Percentiles rank a stretch among this genome's conserved stretches.
Evolutionary conservation across 805 yeast genomes (phyloP).

Genomic region (Metschnikowia kofuensis): DNA sequence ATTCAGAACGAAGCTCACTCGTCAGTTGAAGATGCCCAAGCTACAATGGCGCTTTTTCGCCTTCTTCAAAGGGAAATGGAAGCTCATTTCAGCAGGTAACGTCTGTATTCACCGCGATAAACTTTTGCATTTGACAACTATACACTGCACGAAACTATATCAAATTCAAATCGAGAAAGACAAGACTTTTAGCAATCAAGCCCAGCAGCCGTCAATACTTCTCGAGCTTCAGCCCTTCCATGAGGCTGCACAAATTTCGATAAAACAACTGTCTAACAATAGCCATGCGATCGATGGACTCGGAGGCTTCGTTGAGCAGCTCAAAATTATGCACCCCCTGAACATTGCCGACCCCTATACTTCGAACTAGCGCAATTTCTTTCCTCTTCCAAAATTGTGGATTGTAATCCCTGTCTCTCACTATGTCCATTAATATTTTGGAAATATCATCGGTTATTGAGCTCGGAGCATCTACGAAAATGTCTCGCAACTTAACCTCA

Average conservation of each 20-base stretch:
- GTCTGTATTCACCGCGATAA: background rate
- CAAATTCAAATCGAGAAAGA: too few species aligned
- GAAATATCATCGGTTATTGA: constrained; percentile 28
- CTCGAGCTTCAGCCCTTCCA: constrained; percentile 36
- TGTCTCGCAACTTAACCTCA: constrained; percentile 24
- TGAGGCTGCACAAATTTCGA: constrained; percentile 34
- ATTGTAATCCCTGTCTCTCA: constrained; percentile 15
- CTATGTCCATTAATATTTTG: constrained; percentile 22
- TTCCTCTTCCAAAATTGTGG: background rate
- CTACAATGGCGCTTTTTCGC: constrained; percentile 79
- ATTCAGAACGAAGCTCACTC: constrained; percentile 80
- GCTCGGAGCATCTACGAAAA: constrained; percentile 25
- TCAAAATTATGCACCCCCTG: background rate
- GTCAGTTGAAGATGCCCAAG: constrained; percentile 87
- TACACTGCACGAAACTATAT: too few species aligned
- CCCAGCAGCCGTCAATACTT: constrained; percentile 12
- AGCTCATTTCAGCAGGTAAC: constrained; percentile 14
- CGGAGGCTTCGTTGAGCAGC: background rate
- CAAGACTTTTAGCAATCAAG: background rate
- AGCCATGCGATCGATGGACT: constrained; percentile 5
- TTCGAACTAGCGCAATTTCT: background rate
- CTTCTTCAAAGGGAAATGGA: constrained; percentile 63
- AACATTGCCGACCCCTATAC: background rate
- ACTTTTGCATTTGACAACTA: too few species aligned
- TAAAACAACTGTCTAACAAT: constrained; percentile 27